phyloP scores from a whole-genome alignment of 495 filamentous ascomycete genomes.

The Stereocaulon alpinum region DNA sequence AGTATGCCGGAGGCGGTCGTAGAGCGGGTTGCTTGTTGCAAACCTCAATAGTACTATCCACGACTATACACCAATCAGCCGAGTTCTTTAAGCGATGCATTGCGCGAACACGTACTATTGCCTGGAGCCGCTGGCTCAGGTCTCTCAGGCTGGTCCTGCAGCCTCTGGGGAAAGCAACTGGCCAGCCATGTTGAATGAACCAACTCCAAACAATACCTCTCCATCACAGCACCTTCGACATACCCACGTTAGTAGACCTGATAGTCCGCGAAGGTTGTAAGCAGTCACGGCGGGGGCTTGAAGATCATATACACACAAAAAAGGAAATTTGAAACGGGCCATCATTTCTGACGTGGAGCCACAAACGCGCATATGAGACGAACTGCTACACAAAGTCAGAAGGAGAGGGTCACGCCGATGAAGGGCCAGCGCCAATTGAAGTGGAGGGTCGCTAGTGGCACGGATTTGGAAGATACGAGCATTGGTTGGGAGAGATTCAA shows the following conservation, averaged over 20 bases:
- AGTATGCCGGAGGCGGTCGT: constrained; percentile 37
- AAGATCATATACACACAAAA: constrained; percentile 3
- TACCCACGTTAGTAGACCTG: constrained; percentile 2
- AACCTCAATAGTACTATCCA: constrained; percentile 30
- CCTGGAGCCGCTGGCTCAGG: constrained; percentile 12
- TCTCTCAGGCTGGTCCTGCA: constrained; percentile 18
- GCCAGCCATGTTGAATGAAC: constrained; percentile 24
- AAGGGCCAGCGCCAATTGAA: constrained; percentile 11
- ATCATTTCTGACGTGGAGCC: constrained; percentile 15
- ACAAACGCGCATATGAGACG: constrained; percentile 7
- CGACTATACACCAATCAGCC: constrained; percentile 8
- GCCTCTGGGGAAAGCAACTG: constrained; percentile 20
- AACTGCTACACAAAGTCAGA: neutral
- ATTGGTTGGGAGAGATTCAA: neutral
- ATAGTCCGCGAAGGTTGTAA: constrained; percentile 1
- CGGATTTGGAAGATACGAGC: constrained; percentile 4
- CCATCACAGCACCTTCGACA: constrained; percentile 18
- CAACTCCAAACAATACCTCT: constrained; percentile 18
- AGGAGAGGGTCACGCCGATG: neutral
- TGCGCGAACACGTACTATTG: neutral
- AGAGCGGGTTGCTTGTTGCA: constrained; percentile 42
- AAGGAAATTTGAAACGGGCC: constrained; percentile 7
- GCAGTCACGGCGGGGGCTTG: neutral
- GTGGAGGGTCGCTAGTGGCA: neutral
- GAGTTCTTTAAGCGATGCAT: neutral